A percentile compares a stretch with the other conserved stretches of the same genome.
Evolutionary conservation across 495 filamentous ascomycete species (phyloP).

Genomic region (Melanomma pulvis-pyrius): DNA sequence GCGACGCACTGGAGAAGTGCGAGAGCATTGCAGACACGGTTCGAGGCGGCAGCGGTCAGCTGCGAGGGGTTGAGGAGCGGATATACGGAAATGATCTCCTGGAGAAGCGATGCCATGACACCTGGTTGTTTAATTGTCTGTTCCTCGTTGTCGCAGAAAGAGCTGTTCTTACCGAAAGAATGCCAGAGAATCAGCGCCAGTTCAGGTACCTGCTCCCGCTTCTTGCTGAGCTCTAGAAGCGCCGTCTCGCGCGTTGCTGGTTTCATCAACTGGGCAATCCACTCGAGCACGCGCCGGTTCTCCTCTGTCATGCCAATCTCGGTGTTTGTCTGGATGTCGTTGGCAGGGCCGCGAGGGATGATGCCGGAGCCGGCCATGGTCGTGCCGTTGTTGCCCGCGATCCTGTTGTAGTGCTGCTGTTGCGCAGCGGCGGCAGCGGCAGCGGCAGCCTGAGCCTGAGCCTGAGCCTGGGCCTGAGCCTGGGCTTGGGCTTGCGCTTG

Average conservation of each 20-base stretch:
- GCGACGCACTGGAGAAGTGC: conserved; percentile 97
- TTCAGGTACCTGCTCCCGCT: conserved; percentile 96
- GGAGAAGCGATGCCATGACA: conserved; percentile 95
- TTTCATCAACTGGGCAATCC: conserved; percentile 90
- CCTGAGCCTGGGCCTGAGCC: conserved; percentile 57
- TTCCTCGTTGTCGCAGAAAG: background rate
- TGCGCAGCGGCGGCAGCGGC: conserved; percentile 68
- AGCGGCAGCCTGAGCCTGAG: conserved; percentile 63
- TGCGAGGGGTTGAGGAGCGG: conserved; percentile 94
- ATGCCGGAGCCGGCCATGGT: conserved; percentile 27
- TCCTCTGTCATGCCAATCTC: conserved; percentile 78
- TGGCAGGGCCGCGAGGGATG: conserved; percentile 32
- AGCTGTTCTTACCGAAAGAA: conserved; percentile 78
- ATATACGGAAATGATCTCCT: conserved; percentile 99
- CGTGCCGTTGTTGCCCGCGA: conserved; percentile 64
- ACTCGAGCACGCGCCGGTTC: conserved; percentile 85
- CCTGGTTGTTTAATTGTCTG: conserved; percentile 59
- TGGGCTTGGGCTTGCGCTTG: conserved; percentile 54
- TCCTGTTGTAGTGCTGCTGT: conserved; percentile 79
- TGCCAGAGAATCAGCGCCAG: conserved; percentile 97
- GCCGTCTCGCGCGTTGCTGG: conserved; percentile 85
- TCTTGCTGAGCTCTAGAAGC: conserved; percentile 96
- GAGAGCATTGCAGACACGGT: conserved; percentile 96
- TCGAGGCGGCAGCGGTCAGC: conserved; percentile 93
- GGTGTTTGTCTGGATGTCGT: conserved; percentile 27